phyloP scores from a whole-genome alignment of 2,329 filamentous ascomycete species.

The Sclerotinia subarctica region DNA sequence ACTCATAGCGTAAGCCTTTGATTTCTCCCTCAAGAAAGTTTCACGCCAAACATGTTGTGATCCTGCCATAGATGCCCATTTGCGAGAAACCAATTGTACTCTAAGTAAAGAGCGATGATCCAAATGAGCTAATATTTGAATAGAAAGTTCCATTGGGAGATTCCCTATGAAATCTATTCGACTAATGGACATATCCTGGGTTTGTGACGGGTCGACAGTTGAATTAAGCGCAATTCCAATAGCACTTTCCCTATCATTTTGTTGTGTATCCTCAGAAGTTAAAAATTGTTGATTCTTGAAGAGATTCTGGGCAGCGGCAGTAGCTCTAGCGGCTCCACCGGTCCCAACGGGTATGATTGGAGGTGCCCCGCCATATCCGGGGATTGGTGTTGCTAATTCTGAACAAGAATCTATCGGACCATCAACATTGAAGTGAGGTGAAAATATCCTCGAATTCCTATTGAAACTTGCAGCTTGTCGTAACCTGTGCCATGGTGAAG shows the following conservation, averaged over 20 bases:
- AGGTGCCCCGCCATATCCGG: slow-evolving; percentile 48
- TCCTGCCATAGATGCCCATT: slow-evolving; percentile 48
- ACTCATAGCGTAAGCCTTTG: slow-evolving; percentile 57
- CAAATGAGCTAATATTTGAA: slow-evolving; percentile 56
- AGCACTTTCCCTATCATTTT: slow-evolving; percentile 59
- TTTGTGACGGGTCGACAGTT: slow-evolving; percentile 30
- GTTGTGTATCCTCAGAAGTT: slow-evolving; percentile 34
- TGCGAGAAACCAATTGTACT: slow-evolving; percentile 49
- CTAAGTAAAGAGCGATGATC: slow-evolving; percentile 51
- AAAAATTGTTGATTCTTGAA: slow-evolving; percentile 44
- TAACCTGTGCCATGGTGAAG: slow-evolving; percentile 33
- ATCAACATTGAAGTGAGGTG: slow-evolving; percentile 22
- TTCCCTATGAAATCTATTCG: slow-evolving; percentile 56
- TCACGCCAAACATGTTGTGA: slow-evolving; percentile 63
- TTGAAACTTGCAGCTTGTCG: slow-evolving; percentile 38
- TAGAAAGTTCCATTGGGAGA: slow-evolving; percentile 57
- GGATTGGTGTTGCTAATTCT: slow-evolving; percentile 31
- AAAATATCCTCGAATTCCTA: slow-evolving; percentile 31
- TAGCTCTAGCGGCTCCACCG: slow-evolving; percentile 57
- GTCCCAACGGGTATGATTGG: slow-evolving; percentile 59
- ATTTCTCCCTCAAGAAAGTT: slow-evolving; percentile 60
- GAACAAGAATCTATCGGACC: slow-evolving; percentile 28
- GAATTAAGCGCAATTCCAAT: slow-evolving; percentile 56
- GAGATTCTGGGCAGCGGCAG: slow-evolving; percentile 56
- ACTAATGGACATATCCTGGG: slow-evolving; percentile 46